These are phyloP conservation scores for Anthracocystis panici-leucophaei DNA, from an alignment of 1,284 basidiomycete genomes.

Conservation along the genomic window DNA sequence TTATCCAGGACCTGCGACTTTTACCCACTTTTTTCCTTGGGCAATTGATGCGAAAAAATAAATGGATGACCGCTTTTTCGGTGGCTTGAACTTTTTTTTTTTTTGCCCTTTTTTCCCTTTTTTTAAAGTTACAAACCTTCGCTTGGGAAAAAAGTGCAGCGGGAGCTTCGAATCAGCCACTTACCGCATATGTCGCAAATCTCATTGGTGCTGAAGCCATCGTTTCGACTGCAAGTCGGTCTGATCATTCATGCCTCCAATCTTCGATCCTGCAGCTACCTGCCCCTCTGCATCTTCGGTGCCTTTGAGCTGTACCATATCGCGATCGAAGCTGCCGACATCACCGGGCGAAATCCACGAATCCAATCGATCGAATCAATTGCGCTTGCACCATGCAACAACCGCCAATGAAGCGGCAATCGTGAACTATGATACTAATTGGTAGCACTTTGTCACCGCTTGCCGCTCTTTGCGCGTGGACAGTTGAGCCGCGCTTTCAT, in stretches of 20 bases:
- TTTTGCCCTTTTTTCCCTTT: background rate
- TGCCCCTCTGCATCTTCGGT: no score
- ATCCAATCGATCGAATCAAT: background rate
- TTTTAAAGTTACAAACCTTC: constrained; percentile 33
- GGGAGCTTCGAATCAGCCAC: constrained; percentile 8
- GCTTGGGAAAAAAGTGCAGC: constrained; percentile 25
- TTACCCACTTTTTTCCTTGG: background rate
- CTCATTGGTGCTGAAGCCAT: background rate
- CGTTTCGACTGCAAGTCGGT: background rate
- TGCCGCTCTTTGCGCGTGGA: background rate
- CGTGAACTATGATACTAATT: background rate
- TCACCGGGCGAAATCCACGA: background rate
- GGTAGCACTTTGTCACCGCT: background rate
- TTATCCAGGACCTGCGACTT: background rate
- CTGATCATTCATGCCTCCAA: no score
- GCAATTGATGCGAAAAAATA: background rate
- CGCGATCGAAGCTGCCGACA: background rate
- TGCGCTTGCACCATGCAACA: background rate
- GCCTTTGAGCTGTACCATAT: no score
- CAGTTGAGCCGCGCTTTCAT: background rate
- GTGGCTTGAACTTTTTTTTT: background rate
- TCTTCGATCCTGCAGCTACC: no score
- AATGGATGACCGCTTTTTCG: constrained; percentile 1
- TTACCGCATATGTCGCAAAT: background rate
- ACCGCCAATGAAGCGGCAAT: constrained; percentile 5